Evolutionary conservation across 2,329 filamentous ascomycete species (phyloP).

Genomic region (Claviceps sp.): DNA sequence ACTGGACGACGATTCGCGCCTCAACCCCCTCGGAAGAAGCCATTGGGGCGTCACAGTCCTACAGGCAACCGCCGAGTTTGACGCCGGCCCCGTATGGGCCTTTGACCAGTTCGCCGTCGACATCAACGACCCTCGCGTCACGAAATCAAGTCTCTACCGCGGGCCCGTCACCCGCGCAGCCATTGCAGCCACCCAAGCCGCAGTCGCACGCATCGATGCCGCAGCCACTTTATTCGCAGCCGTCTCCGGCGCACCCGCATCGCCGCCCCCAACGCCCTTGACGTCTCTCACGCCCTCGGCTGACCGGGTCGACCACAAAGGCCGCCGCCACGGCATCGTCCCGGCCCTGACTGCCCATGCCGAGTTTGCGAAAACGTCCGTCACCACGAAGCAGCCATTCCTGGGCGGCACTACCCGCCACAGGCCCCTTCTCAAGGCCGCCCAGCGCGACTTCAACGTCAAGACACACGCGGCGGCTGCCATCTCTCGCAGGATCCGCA

Average conservation of each 20-base stretch:
- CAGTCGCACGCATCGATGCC: constrained; percentile 21
- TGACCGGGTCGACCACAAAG: not conserved
- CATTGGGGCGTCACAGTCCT: constrained; percentile 28
- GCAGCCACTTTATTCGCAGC: constrained; percentile 6
- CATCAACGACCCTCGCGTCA: constrained; percentile 24
- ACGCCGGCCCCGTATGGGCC: constrained; percentile 30
- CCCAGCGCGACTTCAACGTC: constrained; percentile 23
- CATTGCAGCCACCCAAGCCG: constrained; percentile 21
- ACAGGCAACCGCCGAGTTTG: constrained; percentile 26
- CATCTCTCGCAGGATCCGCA: constrained; percentile 28
- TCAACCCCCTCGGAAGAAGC: constrained; percentile 18
- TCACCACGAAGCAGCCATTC: constrained; percentile 21
- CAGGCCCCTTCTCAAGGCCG: constrained; percentile 25
- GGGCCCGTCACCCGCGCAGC: constrained; percentile 24
- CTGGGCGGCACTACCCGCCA: constrained; percentile 23
- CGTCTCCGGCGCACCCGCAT: not conserved
- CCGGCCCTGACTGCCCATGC: constrained; percentile 14
- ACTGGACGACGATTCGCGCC: constrained; percentile 13
- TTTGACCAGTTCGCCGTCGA: constrained; percentile 28
- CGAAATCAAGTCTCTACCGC: constrained; percentile 27
- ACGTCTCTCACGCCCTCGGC: constrained; percentile 3
- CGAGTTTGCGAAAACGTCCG: constrained; percentile 17
- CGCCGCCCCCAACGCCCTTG: constrained; percentile 4
- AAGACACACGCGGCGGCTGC: constrained; percentile 19
- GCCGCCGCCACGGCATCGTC: constrained; percentile 4